phyloP scores from a whole-genome alignment of 768 basidiomycete species.

The Boletus subparvulus region DNA sequence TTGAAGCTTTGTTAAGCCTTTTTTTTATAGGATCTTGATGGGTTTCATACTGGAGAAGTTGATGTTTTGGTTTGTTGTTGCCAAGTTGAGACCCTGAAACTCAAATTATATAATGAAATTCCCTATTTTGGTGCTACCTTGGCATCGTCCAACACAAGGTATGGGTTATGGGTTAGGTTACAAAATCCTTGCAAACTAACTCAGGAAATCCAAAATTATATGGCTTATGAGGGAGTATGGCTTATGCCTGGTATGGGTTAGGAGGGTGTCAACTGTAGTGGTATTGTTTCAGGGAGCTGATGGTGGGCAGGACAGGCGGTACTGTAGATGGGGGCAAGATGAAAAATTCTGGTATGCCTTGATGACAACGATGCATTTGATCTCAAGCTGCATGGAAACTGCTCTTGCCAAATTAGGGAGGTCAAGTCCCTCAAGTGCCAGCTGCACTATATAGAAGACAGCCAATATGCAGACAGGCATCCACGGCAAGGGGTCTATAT shows the following conservation, averaged over 20 bases:
- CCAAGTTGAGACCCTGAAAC: background rate
- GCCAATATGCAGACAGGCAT: no score
- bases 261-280: background rate
- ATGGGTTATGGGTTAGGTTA: background rate
- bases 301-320: no score
- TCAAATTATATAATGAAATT: slow-evolving; percentile 1
- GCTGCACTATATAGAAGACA: no score
- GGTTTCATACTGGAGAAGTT: slow-evolving; percentile 2
- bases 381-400: no score
- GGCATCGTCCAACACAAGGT: background rate
- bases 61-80: background rate
- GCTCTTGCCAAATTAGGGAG: no score
- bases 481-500: no score
- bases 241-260: background rate
- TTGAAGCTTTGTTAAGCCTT: slow-evolving; percentile 13
- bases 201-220: background rate
- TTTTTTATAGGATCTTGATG: slow-evolving; percentile 16
- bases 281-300: no score
- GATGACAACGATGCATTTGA: no score
- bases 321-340: no score
- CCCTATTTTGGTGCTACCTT: background rate
- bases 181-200: background rate
- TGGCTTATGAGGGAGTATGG: slow-evolving; percentile 1
- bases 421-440: no score
- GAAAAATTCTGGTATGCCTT: no score